Base-by-base conservation (phyloP, 2,329 filamentous ascomycete species). In the Clonostachys sp. region DNA sequence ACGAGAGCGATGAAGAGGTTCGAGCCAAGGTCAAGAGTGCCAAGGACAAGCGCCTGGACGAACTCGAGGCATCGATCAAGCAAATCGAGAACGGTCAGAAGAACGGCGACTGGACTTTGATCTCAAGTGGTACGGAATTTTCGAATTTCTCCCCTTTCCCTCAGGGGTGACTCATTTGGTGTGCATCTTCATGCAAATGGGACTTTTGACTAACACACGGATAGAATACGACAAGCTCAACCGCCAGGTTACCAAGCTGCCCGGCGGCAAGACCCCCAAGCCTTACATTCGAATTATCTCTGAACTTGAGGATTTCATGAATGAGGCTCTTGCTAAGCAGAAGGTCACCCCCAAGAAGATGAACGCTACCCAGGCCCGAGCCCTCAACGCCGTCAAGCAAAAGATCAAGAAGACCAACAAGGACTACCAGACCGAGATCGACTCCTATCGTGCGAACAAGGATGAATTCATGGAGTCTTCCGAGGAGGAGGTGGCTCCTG, bases 371-470 rank as follows among this genome's bases (percentile, higher is more conserved):
- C 95, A 92, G 65, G 87, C 91, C 55, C 89, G 91, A 72, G 91
- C 91, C 61, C 81, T 99, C 62, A 99, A 97, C 68, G 90, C 91
- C 53, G 89, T 97, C 63, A 95, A 96, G 75, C 94, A 99, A 71
- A 91, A 91, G 74, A 90, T 99, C 76, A 91, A 92, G 83, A 97
- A 96, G 82, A 92, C 92, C 74, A 95, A 92, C 80, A 95, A 95
- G 74, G 92, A 97, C 55, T 92, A 92, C 72, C 83, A 89, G 62
- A 76, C 80, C 52, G 89, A 96, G 63, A 86, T 99, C 60, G 90
- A 96, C 58, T 81, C 85, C 54, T 99, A 92, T 75, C 81, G 88
- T 57, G 85, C 82, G 53, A 83, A 95, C 68, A 90, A 92, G 68
- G 90, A 92, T 54, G 84, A 74, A 16, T 97, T 86, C 72, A 91